phyloP scores from a whole-genome alignment of 2,329 filamentous ascomycete species.

The Colletotrichum lentis region DNA sequence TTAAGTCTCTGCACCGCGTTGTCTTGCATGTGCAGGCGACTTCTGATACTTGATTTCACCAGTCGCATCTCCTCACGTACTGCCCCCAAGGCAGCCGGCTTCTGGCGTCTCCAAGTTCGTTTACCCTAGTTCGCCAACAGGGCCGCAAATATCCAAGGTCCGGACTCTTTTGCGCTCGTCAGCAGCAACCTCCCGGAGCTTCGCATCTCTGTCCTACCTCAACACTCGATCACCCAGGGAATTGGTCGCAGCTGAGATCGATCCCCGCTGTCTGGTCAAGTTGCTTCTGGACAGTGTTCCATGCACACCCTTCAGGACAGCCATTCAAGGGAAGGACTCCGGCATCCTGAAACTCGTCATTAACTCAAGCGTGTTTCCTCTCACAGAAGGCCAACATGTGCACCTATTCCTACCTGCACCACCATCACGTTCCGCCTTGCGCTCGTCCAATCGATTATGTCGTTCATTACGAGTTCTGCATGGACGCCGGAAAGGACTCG shows the following conservation, averaged over 20 bases:
- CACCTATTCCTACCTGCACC: conserved; percentile 59
- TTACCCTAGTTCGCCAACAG: conserved; percentile 12
- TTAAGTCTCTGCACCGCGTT: not conserved
- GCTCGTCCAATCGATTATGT: conserved; percentile 51
- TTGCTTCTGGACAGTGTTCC: not conserved
- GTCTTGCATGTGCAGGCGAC: conserved; percentile 17
- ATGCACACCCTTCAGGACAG: not conserved
- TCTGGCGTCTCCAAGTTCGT: not conserved
- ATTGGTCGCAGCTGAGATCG: not conserved
- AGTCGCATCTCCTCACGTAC: conserved; percentile 5
- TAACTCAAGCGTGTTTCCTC: not conserved
- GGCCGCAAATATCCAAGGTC: conserved; percentile 6
- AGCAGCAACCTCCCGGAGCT: not conserved
- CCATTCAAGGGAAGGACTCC: not conserved
- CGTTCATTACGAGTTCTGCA: conserved; percentile 56
- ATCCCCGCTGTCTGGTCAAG: not conserved
- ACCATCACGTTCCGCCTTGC: conserved; percentile 59
- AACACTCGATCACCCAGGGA: not conserved
- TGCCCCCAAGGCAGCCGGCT: not conserved
- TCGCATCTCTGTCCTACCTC: conserved; percentile 15
- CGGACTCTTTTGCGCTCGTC: not conserved
- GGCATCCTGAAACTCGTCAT: not conserved
- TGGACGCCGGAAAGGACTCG: conserved; percentile 46
- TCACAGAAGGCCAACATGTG: conserved; percentile 50
- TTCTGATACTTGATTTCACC: not conserved